Conservation (phyloP, 345 rosid genomes). For the Linum tenue region DNA sequence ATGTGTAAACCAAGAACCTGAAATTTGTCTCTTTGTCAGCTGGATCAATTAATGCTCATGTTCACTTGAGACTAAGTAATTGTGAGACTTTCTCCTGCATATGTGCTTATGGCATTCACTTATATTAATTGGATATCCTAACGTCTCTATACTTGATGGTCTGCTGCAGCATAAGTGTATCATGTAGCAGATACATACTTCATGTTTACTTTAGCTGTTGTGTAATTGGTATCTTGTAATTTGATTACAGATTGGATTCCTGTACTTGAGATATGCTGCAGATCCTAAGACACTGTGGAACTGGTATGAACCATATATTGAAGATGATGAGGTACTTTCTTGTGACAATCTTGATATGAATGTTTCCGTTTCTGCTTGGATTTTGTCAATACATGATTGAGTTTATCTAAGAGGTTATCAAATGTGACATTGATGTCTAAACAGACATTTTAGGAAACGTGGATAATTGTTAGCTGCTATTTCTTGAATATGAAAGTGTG, state of each 20-base stretch:
- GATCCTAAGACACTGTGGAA: conserved; percentile 91
- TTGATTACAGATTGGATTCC: conserved; percentile 80
- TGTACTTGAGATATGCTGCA: conserved; percentile 86
- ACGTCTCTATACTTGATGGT: neutral
- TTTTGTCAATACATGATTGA: neutral
- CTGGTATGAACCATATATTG: conserved; percentile 85
- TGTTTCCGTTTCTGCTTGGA: neutral
- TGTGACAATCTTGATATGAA: neutral
- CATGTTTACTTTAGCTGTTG: neutral
- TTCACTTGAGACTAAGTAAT: neutral
- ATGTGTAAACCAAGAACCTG: neutral
- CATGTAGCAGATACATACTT: neutral
- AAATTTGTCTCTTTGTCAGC: neutral
- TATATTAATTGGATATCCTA: conserved; percentile 2
- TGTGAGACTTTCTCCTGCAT: neutral
- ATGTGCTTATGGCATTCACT: neutral
- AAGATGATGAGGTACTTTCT: conserved; percentile 77
- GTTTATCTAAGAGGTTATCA: too few relatives aligned
- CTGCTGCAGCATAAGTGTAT: neutral
- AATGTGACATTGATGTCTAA: too few relatives aligned
- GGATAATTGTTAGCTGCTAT: too few relatives aligned
- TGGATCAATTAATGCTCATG: neutral
- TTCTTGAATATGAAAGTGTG: too few relatives aligned
- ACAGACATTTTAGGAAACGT: too few relatives aligned
- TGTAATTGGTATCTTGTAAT: conserved; percentile 10